A percentile compares a stretch with the other conserved stretches of the same genome.
phyloP scores from a whole-genome alignment of 768 basidiomycete genomes.

The Amanita thiersii region DNA sequence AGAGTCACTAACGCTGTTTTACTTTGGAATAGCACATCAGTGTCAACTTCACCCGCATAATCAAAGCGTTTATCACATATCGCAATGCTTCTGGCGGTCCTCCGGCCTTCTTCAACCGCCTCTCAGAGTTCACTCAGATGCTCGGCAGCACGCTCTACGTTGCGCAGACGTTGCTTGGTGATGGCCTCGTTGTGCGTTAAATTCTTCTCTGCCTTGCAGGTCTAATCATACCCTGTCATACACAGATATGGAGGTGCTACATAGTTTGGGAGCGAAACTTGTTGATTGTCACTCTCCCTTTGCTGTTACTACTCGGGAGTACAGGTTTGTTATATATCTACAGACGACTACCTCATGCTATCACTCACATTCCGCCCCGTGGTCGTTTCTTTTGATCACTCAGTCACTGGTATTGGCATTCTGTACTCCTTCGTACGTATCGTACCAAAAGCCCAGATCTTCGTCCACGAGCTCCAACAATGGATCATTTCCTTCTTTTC shows the following conservation, averaged over 20 bases:
- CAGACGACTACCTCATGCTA: not conserved
- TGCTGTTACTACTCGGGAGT: conserved; percentile 20
- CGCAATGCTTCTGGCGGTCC: conserved; percentile 16
- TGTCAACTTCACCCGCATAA: conserved; percentile 21
- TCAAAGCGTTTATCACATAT: conserved; percentile 21
- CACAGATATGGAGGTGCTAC: conserved; percentile 22
- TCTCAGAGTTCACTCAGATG: conserved; percentile 21
- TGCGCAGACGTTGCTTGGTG: conserved; percentile 25
- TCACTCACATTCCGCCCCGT: not conserved
- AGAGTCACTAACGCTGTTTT: not conserved
- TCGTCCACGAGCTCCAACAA: conserved; percentile 17
- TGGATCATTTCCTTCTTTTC: conserved; percentile 29
- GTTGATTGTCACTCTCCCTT: conserved; percentile 16
- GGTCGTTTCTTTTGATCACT: not conserved
- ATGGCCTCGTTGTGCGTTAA: conserved; percentile 20
- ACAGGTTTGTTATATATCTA: conserved; percentile 14
- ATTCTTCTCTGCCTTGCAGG: not conserved
- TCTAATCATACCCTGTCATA: not conserved
- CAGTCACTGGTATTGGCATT: conserved; percentile 19
- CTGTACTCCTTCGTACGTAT: conserved; percentile 17
- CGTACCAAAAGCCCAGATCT: conserved; percentile 17
- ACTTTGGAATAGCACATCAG: conserved; percentile 19
- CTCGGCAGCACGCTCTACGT: conserved; percentile 24
- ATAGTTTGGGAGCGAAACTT: conserved; percentile 20
- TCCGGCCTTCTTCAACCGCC: conserved; percentile 18